These are phyloP conservation scores for Taphrina deformans DNA, from an alignment of 1,139 yeast species.

Conservation along the genomic window DNA sequence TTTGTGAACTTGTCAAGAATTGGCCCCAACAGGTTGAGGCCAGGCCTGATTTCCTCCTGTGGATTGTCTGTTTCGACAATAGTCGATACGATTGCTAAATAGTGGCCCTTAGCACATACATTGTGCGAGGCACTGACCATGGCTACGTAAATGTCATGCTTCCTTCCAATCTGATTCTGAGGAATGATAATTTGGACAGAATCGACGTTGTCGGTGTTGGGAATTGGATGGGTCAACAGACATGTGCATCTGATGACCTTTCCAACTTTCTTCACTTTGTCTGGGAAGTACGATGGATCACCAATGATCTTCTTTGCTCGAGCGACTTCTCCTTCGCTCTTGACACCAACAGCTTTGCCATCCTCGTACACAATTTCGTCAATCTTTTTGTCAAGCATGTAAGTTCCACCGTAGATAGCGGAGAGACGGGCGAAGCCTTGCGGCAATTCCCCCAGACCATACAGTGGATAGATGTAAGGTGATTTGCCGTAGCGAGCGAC, in stretches of 20 bases:
- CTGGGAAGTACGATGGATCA: slow-evolving; percentile 97
- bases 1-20: slow-evolving; percentile 86
- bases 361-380: slow-evolving; percentile 79
- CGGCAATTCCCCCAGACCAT: slow-evolving; percentile 96
- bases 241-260: slow-evolving; percentile 95
- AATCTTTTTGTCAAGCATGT: slow-evolving; percentile 94
- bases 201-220: slow-evolving; percentile 78
- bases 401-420: slow-evolving; percentile 98
- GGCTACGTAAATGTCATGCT: slow-evolving; percentile 87
- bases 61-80: slow-evolving; percentile 92
- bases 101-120: slow-evolving; percentile 87
- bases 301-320: slow-evolving; percentile 93
- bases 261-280: slow-evolving; percentile 80
- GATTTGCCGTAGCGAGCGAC: slow-evolving; percentile 95
- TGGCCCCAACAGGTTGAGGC: slow-evolving; percentile 83
- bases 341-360: slow-evolving; percentile 78
- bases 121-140: slow-evolving; percentile 86
- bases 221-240: slow-evolving; percentile 83
- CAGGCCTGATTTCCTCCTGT: slow-evolving; percentile 89
- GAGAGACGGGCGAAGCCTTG: slow-evolving; percentile 97
- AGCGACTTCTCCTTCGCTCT: slow-evolving; percentile 87
- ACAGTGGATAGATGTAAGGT: slow-evolving; percentile 92
- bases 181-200: slow-evolving; percentile 94
- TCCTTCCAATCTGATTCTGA: slow-evolving; percentile 90
- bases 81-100: slow-evolving; percentile 90